Conservation (phyloP, 2,329 filamentous ascomycete species). For the Ramularia endophylla region DNA sequence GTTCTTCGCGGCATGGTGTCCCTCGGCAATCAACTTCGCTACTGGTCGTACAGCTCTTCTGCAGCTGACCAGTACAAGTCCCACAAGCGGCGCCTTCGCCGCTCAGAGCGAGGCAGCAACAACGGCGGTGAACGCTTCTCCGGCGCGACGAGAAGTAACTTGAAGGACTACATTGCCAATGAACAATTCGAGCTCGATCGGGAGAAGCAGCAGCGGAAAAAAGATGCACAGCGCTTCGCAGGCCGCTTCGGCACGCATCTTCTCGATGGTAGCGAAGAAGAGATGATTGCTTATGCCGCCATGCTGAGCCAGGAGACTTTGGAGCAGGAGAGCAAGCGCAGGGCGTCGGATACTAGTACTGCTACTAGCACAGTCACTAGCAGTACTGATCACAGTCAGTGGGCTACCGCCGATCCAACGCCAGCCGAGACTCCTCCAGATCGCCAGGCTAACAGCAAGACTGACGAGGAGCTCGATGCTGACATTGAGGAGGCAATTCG, state of each 20-base stretch:
- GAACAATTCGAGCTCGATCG: conserved; percentile 74
- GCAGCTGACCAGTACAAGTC: conserved; percentile 65
- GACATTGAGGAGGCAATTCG: conserved; percentile 60
- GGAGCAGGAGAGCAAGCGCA: conserved; percentile 44
- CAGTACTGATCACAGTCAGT: conserved; percentile 31
- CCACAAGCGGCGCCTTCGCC: conserved; percentile 71
- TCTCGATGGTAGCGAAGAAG: conserved; percentile 54
- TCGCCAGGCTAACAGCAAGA: conserved; percentile 25
- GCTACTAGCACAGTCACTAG: conserved; percentile 34
- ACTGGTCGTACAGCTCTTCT: conserved; percentile 89
- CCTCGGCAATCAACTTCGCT: conserved; percentile 79
- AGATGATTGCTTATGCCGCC: conserved; percentile 57
- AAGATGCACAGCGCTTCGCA: conserved; percentile 64
- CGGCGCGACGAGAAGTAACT: conserved; percentile 59
- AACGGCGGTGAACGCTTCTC: conserved; percentile 52
- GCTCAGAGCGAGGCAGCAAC: conserved; percentile 61
- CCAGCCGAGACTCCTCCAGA: conserved; percentile 21
- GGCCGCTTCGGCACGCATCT: conserved; percentile 81
- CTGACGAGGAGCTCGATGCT: conserved; percentile 48
- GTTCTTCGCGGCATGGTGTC: conserved; percentile 79
- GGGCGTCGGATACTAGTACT: conserved; percentile 38
- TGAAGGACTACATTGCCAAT: conserved; percentile 79
- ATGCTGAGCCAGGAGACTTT: conserved; percentile 56
- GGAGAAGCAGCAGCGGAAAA: conserved; percentile 61
- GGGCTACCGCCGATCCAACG: conserved; percentile 23